These are phyloP conservation scores for Oidium heveae DNA, from an alignment of 2,329 filamentous ascomycete genomes.

Conservation along the genomic window DNA sequence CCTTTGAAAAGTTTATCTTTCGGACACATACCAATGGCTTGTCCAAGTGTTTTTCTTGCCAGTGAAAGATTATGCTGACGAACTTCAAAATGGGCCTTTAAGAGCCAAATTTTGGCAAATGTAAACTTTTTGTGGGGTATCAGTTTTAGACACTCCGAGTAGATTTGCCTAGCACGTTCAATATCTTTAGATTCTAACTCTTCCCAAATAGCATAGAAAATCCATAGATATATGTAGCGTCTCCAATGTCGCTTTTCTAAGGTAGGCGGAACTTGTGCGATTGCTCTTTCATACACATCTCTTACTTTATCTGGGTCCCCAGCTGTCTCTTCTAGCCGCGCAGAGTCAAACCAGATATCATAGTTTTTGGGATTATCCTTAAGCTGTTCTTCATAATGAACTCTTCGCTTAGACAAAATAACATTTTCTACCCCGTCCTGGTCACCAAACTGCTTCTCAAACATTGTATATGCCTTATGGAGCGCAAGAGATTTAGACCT, in stretches of 20 bases:
- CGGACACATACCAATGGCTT: conserved; percentile 78
- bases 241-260: conserved; percentile 96
- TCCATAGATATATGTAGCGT: conserved; percentile 90
- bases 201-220: conserved; percentile 92
- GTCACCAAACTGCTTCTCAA: conserved; percentile 95
- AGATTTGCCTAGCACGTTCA: conserved; percentile 65
- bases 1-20: conserved; percentile 90
- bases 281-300: conserved; percentile 85
- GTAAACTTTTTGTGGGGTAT: conserved; percentile 95
- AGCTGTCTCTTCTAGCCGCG: conserved; percentile 64
- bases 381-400: conserved; percentile 83
- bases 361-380: conserved; percentile 93
- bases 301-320: conserved; percentile 63
- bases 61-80: conserved; percentile 58
- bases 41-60: conserved; percentile 72
- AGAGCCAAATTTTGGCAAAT: conserved; percentile 86
- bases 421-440: conserved; percentile 85
- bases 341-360: conserved; percentile 92
- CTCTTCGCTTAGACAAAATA: conserved; percentile 74
- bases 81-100: conserved; percentile 83
- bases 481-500: conserved; percentile 62
- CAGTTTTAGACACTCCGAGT: conserved; percentile 63
- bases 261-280: conserved; percentile 82
- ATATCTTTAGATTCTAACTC: conserved; percentile 63
- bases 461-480: conserved; percentile 87